Evolutionary conservation across 768 basidiomycete species (phyloP).

Genomic region (Pulveroboletus frians): DNA sequence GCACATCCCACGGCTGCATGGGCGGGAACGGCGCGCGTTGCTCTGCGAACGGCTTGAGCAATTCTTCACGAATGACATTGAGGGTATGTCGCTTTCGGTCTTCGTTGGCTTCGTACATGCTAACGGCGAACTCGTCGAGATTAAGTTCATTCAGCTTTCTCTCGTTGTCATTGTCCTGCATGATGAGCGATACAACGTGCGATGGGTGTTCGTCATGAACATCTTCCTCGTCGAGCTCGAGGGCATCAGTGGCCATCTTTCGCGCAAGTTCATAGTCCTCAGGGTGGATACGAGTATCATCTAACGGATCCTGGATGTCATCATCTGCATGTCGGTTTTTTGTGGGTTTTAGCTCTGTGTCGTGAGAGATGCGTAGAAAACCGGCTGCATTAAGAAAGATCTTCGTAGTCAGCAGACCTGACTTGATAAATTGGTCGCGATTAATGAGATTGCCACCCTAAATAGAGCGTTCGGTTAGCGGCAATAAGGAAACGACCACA

Average conservation of each 20-base stretch:
- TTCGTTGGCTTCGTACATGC: slow-evolving; percentile 76
- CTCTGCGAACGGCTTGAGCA: slow-evolving; percentile 78
- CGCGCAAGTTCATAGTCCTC: slow-evolving; percentile 97
- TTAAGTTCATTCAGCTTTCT: slow-evolving; percentile 86
- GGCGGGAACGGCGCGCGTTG: slow-evolving; percentile 56
- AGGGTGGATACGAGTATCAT: slow-evolving; percentile 93
- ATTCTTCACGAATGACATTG: slow-evolving; percentile 81
- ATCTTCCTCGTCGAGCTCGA: slow-evolving; percentile 98
- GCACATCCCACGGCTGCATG: slow-evolving; percentile 71
- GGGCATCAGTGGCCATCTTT: slow-evolving; percentile 96
- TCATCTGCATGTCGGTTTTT: slow-evolving; percentile 60
- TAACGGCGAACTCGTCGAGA: slow-evolving; percentile 93
- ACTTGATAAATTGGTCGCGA: slow-evolving; percentile 83
- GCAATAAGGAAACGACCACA: background rate
- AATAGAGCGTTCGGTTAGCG: background rate
- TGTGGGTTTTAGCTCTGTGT: slow-evolving; percentile 53
- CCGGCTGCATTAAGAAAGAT: slow-evolving; percentile 93
- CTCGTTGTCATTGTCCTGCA: slow-evolving; percentile 74
- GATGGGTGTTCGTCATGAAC: slow-evolving; percentile 90
- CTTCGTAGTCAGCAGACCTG: slow-evolving; percentile 72
- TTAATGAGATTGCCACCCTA: slow-evolving; percentile 87
- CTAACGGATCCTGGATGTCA: slow-evolving; percentile 81
- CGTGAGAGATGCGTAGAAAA: slow-evolving; percentile 81
- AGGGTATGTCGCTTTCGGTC: slow-evolving; percentile 88
- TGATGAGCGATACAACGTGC: slow-evolving; percentile 78